Evolutionary conservation across 2,329 filamentous ascomycete species (phyloP), one percentile per base, ranked within the genome.

Genomic region (Cyphellophora attinorum): DNA sequence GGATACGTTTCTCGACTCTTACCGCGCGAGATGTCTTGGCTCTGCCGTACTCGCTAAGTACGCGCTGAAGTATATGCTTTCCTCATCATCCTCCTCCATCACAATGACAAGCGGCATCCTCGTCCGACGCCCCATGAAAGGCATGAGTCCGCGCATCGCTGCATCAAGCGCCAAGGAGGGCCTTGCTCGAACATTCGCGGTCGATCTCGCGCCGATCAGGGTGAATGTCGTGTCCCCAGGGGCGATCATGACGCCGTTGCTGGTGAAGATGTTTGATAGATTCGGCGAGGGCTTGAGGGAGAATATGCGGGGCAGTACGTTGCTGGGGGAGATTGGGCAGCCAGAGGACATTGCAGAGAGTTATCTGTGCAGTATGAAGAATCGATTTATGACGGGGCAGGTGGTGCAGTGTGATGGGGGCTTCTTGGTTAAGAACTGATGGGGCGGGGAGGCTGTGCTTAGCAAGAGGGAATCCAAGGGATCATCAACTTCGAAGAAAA

Each of bases 291-390:
- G 53, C 38, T 47, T 51, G 27, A 48, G 54, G 6, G 57, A 59
- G 47, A 49, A 47, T 27, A 60, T 57, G 47, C 51, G 39, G 10
- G 54, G 52, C 42, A 30, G 40, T 19, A 44, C 40, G 3, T 36
- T 60, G 31, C 45, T 45, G 11, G 50, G 48, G 6, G 45, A 29
- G 31, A 31, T 57, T 23, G 57, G 51, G 1, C 39, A 21, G 10
- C 49, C 53, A 2, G 51, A 54, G 27, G 62, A 67, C 47, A 46
- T 59, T 35, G 62, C 61, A 2, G 62, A 67, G 51, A 55, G 57
- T 13, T 66, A 65, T 54, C 44, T 59, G 3, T 64, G 58, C 45
- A 29, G 58, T 6, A 66, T 67, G 62, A 58, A 55, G 41, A 62
- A 65, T 49, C 33, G 44, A 21, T 62, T 58, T 45, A 51, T 54